Base-by-base conservation (phyloP, 2,329 filamentous ascomycete species). In the Alternaria arborescens region DNA sequence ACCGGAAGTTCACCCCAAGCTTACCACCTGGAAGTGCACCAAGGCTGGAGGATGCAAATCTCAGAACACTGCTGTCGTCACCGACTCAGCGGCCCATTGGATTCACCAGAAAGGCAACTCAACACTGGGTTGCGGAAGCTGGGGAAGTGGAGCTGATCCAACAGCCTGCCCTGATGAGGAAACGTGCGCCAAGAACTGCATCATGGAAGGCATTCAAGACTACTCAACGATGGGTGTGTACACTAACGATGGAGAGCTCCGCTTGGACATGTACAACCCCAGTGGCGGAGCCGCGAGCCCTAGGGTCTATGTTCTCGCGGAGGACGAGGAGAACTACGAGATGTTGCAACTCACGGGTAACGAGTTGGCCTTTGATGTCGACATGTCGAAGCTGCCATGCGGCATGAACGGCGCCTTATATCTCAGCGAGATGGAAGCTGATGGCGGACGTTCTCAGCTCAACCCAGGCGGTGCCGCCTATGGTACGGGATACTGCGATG, bases 291-390 rank as follows among this genome's bases (percentile, higher is more conserved):
- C 75, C 62, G 68, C 82, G 46, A 79, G 79, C 36, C 82, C 86
- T 56, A 85, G 89, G 68, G 79, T 89, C 43, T 92, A 90, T 76
- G 83, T 91, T 64, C 85, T 91, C 81, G 84, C 85, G 14, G 68
- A 77, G 68, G 80, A 82, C 52, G 85, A 88, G 44, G 82, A 81
- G 67, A 85, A 84, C 60, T 92, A 92, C 78, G 80, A 90, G 79
- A 84, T 85, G 73, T 88, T 91, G 79, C 83, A 86, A 60, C 82
- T 91, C 59, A 82, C 88, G 55, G 87, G 87, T 78, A 84, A 89
- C 72, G 89, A 92, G 77, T 88, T 92, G 79, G 89, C 88, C 55
- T 91, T 92, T 63, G 89, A 91, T 56, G 89, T 91, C 26, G 89
- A 92, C 73, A 86, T 76, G 2, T 79, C 78, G 4, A 78, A 77